These are phyloP conservation scores for Myriosclerotinia curreyana DNA, from an alignment of 2,329 filamentous ascomycete species.

Conservation along the genomic window DNA sequence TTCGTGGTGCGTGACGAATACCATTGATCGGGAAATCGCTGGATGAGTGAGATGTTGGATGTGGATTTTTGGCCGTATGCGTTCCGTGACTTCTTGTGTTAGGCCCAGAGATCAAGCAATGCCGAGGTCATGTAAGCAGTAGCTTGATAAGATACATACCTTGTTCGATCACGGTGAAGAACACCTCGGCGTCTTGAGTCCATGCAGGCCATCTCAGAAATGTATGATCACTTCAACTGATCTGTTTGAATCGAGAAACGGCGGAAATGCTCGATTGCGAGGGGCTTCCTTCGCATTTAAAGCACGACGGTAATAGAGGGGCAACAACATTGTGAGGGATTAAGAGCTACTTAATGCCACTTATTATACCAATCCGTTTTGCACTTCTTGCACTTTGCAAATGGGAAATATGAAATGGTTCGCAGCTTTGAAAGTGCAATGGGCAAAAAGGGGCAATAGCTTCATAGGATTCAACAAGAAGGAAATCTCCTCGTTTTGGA, in stretches of 20 bases:
- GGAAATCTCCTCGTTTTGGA: no score
- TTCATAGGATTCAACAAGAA: no score
- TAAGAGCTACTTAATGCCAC: neutral
- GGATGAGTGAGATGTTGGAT: neutral
- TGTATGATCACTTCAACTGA: neutral
- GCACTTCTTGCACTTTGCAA: conserved; percentile 14
- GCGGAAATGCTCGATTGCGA: neutral
- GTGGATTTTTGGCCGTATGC: neutral
- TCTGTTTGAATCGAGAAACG: neutral
- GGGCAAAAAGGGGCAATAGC: neutral
- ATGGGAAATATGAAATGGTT: conserved; percentile 18
- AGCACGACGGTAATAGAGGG: neutral
- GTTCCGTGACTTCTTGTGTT: no score
- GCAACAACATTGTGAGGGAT: neutral
- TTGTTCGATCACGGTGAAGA: conserved; percentile 11
- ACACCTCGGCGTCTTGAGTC: neutral
- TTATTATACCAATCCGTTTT: neutral
- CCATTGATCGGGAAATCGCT: neutral
- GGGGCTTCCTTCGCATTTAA: neutral
- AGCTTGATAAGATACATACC: conserved; percentile 16
- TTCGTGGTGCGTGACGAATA: neutral
- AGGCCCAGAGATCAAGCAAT: no score
- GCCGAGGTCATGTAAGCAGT: neutral
- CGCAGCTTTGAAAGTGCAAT: conserved; percentile 18
- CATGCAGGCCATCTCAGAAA: neutral